phyloP scores from a whole-genome alignment of 768 basidiomycete species.

The Termitomyces sp. region DNA sequence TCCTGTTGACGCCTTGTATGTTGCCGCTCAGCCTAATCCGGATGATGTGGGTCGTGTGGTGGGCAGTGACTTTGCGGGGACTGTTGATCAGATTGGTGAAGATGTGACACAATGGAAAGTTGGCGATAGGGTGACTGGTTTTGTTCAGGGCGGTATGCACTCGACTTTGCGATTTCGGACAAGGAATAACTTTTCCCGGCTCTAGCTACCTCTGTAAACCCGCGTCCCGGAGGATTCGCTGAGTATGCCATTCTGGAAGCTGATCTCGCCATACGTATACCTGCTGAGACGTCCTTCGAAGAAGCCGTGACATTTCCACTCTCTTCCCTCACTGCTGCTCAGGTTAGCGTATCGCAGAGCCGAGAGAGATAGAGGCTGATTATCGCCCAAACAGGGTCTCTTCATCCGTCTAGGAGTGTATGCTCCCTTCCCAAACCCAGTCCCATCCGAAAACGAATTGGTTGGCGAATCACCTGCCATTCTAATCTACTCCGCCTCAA shows the following conservation, averaged over 20 bases:
- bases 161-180: background rate
- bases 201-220: constrained; percentile 25
- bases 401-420: constrained; percentile 25
- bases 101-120: constrained; percentile 21
- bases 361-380: background rate
- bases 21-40: constrained; percentile 17
- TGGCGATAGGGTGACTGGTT: constrained; percentile 27
- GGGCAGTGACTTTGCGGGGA: constrained; percentile 30
- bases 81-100: constrained; percentile 23
- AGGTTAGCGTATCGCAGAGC: constrained; percentile 13
- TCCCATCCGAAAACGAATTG: constrained; percentile 8
- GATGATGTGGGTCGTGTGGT: constrained; percentile 25
- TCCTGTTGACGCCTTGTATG: constrained; percentile 26
- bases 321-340: constrained; percentile 27
- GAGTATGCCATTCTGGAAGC: constrained; percentile 26
- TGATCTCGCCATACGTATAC: constrained; percentile 24
- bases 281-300: constrained; percentile 21
- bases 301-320: constrained; percentile 27
- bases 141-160: constrained; percentile 26
- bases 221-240: constrained; percentile 28
- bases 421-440: constrained; percentile 22
- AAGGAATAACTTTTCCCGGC: background rate
- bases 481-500: constrained; percentile 27
- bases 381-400: constrained; percentile 17
- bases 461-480: constrained; percentile 17